phyloP scores from a whole-genome alignment of 192 early-diverging fungal species.

The Coemansia sp. region DNA sequence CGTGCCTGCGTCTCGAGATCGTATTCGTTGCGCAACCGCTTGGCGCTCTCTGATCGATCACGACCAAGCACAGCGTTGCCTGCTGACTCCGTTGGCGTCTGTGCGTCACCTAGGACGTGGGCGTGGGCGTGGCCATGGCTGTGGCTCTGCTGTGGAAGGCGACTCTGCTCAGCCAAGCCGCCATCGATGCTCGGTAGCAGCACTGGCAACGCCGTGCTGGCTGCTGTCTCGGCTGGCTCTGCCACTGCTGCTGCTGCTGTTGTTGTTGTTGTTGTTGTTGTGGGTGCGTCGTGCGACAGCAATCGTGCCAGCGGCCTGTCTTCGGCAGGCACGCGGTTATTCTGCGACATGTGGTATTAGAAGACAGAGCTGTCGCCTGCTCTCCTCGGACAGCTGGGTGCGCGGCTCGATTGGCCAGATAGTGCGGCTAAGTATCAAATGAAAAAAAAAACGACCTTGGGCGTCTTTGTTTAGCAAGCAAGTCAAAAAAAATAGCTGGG shows the following conservation, averaged over 20 bases:
- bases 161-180: neutral
- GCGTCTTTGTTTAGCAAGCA: neutral
- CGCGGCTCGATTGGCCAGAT: no score
- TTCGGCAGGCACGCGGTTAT: slow-evolving; percentile 26
- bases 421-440: slow-evolving; percentile 3
- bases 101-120: neutral
- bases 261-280: neutral
- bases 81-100: neutral
- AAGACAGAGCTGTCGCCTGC: neutral
- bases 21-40: neutral
- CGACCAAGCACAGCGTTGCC: neutral
- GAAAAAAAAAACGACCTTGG: neutral
- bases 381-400: neutral
- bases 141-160: neutral
- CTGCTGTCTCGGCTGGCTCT: slow-evolving; percentile 1
- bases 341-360: slow-evolving; percentile 25
- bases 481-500: neutral
- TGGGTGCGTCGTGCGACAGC: neutral
- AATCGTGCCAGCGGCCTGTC: slow-evolving; percentile 23
- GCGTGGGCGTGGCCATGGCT: neutral
- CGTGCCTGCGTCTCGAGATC: neutral
- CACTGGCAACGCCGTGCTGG: neutral
- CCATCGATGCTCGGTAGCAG: neutral
- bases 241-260: slow-evolving; percentile 10
- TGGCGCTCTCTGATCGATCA: slow-evolving; percentile 3